Conservation (phyloP, 2,329 filamentous ascomycete species). For the Nemania diffusa region DNA sequence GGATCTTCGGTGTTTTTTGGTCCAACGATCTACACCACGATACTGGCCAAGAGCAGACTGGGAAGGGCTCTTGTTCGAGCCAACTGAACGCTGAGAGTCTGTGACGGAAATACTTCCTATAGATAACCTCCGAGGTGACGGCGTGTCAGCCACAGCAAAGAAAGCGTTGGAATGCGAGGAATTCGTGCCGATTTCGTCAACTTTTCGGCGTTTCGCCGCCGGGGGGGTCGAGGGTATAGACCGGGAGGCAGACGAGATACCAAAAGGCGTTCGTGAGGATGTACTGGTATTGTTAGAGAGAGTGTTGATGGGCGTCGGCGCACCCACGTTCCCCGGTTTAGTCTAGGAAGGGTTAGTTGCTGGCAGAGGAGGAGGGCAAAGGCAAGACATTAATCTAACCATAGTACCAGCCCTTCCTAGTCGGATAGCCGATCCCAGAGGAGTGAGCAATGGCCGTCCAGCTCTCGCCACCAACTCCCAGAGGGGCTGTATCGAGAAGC, state of each 20-base stretch:
- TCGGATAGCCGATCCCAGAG: slow-evolving; percentile 19
- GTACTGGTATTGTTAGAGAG: slow-evolving; percentile 36
- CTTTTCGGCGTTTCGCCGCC: slow-evolving; percentile 41
- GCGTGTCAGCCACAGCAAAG: slow-evolving; percentile 23
- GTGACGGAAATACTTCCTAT: slow-evolving; percentile 34
- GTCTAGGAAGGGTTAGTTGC: slow-evolving; percentile 23
- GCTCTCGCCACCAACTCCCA: slow-evolving; percentile 6
- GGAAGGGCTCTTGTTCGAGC: slow-evolving; percentile 30
- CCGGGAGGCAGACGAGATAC: slow-evolving; percentile 14
- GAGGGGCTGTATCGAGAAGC: background rate
- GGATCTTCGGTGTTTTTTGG: slow-evolving; percentile 9
- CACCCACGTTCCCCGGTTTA: slow-evolving; percentile 31
- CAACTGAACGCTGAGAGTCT: slow-evolving; percentile 38
- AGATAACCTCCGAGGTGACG: slow-evolving; percentile 38
- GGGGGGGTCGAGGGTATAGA: slow-evolving; percentile 24
- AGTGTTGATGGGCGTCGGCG: slow-evolving; percentile 39
- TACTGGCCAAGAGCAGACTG: slow-evolving; percentile 32
- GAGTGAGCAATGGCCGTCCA: background rate
- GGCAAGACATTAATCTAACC: slow-evolving; percentile 18
- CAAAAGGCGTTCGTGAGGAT: slow-evolving; percentile 7
- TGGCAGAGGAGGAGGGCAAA: background rate
- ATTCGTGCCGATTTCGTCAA: slow-evolving; percentile 23
- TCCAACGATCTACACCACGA: slow-evolving; percentile 14
- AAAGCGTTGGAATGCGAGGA: slow-evolving; percentile 32
- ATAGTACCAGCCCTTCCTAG: slow-evolving; percentile 33